These are phyloP conservation scores for Athelia psychrophila DNA, from an alignment of 1,284 basidiomycete genomes.

Conservation along the genomic window DNA sequence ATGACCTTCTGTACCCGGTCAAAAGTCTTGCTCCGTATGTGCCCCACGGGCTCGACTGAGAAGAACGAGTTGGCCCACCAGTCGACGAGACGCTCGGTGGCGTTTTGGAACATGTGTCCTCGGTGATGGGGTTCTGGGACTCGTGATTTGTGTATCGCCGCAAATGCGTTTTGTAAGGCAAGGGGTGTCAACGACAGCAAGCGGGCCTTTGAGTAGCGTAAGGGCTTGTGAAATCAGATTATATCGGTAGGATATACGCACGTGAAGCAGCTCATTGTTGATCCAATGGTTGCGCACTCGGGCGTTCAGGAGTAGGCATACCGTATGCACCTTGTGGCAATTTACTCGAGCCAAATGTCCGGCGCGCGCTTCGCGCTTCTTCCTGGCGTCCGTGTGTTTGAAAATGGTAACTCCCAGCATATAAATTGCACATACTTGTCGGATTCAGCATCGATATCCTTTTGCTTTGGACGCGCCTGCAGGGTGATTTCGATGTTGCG, in stretches of 20 bases:
- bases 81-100: slow-evolving; percentile 66
- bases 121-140: slow-evolving; percentile 79
- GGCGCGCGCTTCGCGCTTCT: slow-evolving; percentile 35
- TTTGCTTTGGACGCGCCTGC: slow-evolving; percentile 35
- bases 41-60: slow-evolving; percentile 58
- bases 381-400: slow-evolving; percentile 39
- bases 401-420: slow-evolving; percentile 13
- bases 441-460: slow-evolving; percentile 30
- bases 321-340: slow-evolving; percentile 85
- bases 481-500: slow-evolving; percentile 62
- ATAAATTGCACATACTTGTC: slow-evolving; percentile 13
- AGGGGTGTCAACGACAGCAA: slow-evolving; percentile 84
- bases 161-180: slow-evolving; percentile 74
- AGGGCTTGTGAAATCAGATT: slow-evolving; percentile 2
- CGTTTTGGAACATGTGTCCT: slow-evolving; percentile 82
- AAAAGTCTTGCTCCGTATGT: slow-evolving; percentile 73
- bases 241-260: slow-evolving; percentile 29
- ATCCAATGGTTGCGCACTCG: slow-evolving; percentile 81
- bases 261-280: slow-evolving; percentile 82
- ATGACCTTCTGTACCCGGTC: slow-evolving; percentile 56
- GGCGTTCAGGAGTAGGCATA: slow-evolving; percentile 77
- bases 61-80: slow-evolving; percentile 86
- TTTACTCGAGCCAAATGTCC: slow-evolving; percentile 75
- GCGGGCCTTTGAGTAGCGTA: slow-evolving; percentile 56
- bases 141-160: slow-evolving; percentile 77